These are phyloP conservation scores for Royoungia palumana DNA, from an alignment of 768 basidiomycete species.

Conservation along the genomic window DNA sequence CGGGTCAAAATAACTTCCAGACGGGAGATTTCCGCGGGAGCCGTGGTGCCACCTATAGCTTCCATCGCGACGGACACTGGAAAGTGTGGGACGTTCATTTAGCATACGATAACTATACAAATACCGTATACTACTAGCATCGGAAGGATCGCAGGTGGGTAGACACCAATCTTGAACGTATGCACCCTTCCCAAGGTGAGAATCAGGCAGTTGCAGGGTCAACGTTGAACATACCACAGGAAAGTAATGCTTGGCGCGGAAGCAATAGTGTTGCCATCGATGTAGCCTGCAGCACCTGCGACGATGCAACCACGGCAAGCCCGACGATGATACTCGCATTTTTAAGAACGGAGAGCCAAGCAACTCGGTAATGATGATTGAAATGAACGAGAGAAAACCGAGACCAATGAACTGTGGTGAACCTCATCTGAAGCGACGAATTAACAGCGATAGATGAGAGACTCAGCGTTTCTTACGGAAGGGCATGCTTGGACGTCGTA, in stretches of 20 bases:
- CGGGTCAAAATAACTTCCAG: slow-evolving; percentile 73
- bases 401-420: slow-evolving; percentile 82
- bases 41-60: slow-evolving; percentile 81
- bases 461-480: slow-evolving; percentile 43
- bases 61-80: slow-evolving; percentile 75
- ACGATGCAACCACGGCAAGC: slow-evolving; percentile 74
- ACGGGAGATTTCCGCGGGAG: slow-evolving; percentile 77
- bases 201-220: neutral
- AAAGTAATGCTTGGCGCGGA: slow-evolving; percentile 78
- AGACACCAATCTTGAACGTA: slow-evolving; percentile 72
- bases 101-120: neutral
- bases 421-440: slow-evolving; percentile 56
- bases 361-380: slow-evolving; percentile 75
- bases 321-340: slow-evolving; percentile 78
- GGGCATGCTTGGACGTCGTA: slow-evolving; percentile 63
- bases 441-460: neutral
- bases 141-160: slow-evolving; percentile 64
- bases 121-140: slow-evolving; percentile 59
- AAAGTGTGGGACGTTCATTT: slow-evolving; percentile 3
- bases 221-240: slow-evolving; percentile 48
- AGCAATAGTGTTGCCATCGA: slow-evolving; percentile 60
- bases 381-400: slow-evolving; percentile 77
- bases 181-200: slow-evolving; percentile 48
- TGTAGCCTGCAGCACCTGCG: slow-evolving; percentile 75
- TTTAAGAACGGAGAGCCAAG: slow-evolving; percentile 86